Conservation (phyloP, 306 rosid genomes). For the Vigna radiata region DNA sequence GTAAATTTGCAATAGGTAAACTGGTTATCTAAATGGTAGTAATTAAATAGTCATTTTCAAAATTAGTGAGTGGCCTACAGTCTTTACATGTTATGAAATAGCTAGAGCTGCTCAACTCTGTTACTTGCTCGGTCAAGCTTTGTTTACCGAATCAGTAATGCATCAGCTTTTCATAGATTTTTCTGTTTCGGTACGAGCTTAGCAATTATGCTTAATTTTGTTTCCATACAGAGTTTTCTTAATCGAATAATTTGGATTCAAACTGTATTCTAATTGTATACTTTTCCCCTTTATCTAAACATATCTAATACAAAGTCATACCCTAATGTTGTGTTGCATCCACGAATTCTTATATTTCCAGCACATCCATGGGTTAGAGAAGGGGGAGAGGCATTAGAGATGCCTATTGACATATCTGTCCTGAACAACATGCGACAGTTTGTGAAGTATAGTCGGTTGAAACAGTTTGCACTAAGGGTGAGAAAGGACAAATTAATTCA, state of each 20-base stretch:
- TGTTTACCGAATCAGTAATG: conserved; percentile 20
- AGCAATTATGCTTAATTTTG: conserved; percentile 14
- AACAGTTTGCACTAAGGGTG: conserved; percentile 98
- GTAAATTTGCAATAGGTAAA: neutral
- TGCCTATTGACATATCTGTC: conserved; percentile 97
- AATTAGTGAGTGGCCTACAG: neutral
- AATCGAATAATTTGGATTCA: conserved; percentile 17
- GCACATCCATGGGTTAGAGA: conserved; percentile 99
- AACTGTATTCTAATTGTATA: conserved; percentile 31
- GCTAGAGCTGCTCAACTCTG: neutral
- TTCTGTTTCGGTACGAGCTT: conserved; percentile 4
- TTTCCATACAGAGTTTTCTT: conserved; percentile 4
- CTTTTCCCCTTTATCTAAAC: neutral
- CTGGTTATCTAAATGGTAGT: neutral
- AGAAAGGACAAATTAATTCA: conserved; percentile 39
- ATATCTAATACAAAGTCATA: neutral
- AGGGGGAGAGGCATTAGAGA: conserved; percentile 93
- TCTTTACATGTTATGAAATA: neutral
- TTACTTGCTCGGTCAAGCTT: neutral
- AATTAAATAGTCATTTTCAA: conserved; percentile 17
- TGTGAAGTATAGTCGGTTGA: conserved; percentile 91
- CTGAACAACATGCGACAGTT: conserved; percentile 90
- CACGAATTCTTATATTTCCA: conserved; percentile 55
- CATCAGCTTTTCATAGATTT: conserved; percentile 13
- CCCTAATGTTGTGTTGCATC: conserved; percentile 30